These are phyloP conservation scores for Alopecurus myosuroides DNA, from an alignment of 176 grass and related monocot genomes.

Conservation along the genomic window DNA sequence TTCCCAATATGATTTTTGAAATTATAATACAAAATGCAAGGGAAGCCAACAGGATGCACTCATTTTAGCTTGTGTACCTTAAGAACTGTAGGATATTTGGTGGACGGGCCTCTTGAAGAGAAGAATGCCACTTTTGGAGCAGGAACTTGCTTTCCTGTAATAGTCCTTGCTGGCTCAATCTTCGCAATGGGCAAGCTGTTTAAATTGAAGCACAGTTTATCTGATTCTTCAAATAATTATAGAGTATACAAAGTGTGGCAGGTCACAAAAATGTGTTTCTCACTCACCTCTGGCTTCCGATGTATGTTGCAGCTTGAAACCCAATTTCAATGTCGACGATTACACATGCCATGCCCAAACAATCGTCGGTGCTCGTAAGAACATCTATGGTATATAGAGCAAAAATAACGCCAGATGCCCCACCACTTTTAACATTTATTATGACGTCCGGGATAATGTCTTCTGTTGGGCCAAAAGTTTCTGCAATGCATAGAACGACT, in stretches of 20 bases:
- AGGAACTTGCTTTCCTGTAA: slow-evolving; percentile 16
- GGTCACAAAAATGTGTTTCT: not conserved
- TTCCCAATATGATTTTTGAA: not conserved
- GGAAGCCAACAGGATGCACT: not conserved
- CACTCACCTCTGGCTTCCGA: slow-evolving; percentile 20
- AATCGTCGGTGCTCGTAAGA: slow-evolving; percentile 6
- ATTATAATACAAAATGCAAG: not conserved
- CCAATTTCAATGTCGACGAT: slow-evolving; percentile 11
- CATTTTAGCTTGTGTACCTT: slow-evolving; percentile 18
- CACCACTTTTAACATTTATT: not conserved
- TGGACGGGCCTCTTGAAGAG: slow-evolving; percentile 13
- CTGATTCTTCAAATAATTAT: not conserved
- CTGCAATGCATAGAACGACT: slow-evolving; percentile 19
- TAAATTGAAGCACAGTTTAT: not conserved
- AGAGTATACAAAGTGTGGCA: not conserved
- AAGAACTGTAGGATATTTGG: slow-evolving; percentile 19
- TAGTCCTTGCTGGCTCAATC: slow-evolving; percentile 19
- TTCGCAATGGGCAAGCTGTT: slow-evolving; percentile 12
- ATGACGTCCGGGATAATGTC: not conserved
- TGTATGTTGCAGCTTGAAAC: slow-evolving; percentile 19
- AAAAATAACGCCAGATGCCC: slow-evolving; percentile 24
- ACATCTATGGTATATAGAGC: slow-evolving; percentile 18
- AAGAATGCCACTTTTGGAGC: slow-evolving; percentile 24
- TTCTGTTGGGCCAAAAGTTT: slow-evolving; percentile 1
- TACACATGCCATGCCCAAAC: not conserved